Base-by-base conservation (phyloP, 225 moss, liverwort and hornwort species). In the Antitrichia curtipendula region DNA sequence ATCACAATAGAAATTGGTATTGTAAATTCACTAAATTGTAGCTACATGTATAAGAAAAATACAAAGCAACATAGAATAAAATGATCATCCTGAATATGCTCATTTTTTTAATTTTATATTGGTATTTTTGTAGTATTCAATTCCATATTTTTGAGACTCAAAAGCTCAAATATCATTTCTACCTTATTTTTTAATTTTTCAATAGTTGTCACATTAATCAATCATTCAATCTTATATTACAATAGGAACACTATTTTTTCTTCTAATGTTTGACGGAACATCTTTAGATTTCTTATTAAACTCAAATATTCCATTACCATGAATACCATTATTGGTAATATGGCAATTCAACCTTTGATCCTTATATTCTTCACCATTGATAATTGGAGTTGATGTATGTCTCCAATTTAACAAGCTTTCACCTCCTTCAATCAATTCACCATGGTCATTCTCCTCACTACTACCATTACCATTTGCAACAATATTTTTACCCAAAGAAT, bases 91-190 rank as follows among this genome's bases (percentile, higher is more conserved):
- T 71, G 59, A 21, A 81, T 74, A 59, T 86, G 63, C 16, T 87
- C 58, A 27, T 28, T 64, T n/a, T 72, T 11, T 9, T 43, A 12
- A 13, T 80, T 63, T 60, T 68, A 75, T 87, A 23, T 22, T 47
- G 5, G 1, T 8, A 84, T 93, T 93, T 47, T 91, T 87, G 53
- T 89, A 94, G 61, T 91, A 94, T 84, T 94, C 90, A 22, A 61
- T 95, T 94, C 87, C 86, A 91, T 87, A 91, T 93, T 72, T 89
- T 82, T 85, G 89, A 40, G 83, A 94, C 11, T 92, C 91, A 88
- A 92, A 94, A 66, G 82, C 72, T 68, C 93, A 96, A 73, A 87
- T 93, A 89, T 88, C 90, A 81, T 94, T 94, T 34, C 87, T 89
- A 78, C 87, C 88, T 90, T 94, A 71, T 54, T 93, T 93, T 5